Percentiles rank a stretch among this genome's conserved stretches.
Conservation (phyloP, 2,329 filamentous ascomycete genomes). For the Fusarium guadeloupense region DNA sequence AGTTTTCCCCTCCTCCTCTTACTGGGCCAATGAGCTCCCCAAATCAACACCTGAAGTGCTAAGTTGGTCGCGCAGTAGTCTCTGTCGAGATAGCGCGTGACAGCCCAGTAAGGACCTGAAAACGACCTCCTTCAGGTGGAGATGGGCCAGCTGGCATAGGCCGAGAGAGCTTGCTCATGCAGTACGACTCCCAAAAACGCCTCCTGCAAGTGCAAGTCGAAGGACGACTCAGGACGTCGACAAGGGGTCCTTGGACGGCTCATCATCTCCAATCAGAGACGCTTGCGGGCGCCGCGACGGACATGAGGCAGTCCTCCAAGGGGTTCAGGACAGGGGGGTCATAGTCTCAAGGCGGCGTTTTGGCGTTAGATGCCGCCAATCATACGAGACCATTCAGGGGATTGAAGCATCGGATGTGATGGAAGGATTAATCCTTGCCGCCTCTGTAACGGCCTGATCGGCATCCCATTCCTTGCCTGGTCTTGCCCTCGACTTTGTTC, state of each 20-base stretch:
- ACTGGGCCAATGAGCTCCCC: slow-evolving; percentile 33
- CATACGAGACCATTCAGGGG: slow-evolving; percentile 35
- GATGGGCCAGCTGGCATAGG: slow-evolving; percentile 26
- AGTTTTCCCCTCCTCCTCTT: slow-evolving; percentile 4
- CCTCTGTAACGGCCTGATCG: slow-evolving; percentile 40
- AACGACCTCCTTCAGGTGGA: slow-evolving; percentile 32
- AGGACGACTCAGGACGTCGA: slow-evolving; percentile 8
- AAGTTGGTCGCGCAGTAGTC: slow-evolving; percentile 40
- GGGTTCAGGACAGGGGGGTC: slow-evolving; percentile 24
- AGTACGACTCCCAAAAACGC: slow-evolving; percentile 12
- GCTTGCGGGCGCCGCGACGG: slow-evolving; percentile 39
- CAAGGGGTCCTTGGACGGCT: slow-evolving; percentile 16
- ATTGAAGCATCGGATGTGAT: slow-evolving; percentile 32
- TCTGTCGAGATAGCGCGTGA: slow-evolving; percentile 38
- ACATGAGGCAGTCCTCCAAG: slow-evolving; percentile 33
- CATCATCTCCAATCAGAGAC: slow-evolving; percentile 33
- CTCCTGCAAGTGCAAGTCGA: slow-evolving; percentile 22
- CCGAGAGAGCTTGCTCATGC: neutral
- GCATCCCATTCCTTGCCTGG: slow-evolving; percentile 17
- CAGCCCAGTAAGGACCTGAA: slow-evolving; percentile 36
- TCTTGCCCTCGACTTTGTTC: neutral
- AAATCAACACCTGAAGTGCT: slow-evolving; percentile 29
- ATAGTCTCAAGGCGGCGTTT: slow-evolving; percentile 31
- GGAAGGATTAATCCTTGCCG: slow-evolving; percentile 35
- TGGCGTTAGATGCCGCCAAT: slow-evolving; percentile 40